These are phyloP conservation scores for Fomitiporia mediterranea DNA, from an alignment of 1,284 basidiomycete genomes.

Conservation along the genomic window DNA sequence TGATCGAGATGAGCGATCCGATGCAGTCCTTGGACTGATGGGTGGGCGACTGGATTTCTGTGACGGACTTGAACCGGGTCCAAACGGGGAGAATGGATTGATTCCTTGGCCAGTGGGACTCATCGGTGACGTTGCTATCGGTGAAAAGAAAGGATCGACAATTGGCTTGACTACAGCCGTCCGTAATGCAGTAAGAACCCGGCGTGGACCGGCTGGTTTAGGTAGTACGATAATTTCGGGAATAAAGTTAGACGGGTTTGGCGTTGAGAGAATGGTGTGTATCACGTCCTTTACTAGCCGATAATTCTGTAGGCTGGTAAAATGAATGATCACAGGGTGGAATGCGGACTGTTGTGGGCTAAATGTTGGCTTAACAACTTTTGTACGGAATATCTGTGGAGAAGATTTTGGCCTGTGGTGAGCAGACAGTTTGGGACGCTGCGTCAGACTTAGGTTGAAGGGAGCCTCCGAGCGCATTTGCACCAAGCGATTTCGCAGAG, in stretches of 20 bases:
- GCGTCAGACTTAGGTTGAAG: constrained; percentile 42
- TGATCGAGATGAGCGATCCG: constrained; percentile 56
- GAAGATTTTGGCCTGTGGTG: constrained; percentile 74
- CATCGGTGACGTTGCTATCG: constrained; percentile 87
- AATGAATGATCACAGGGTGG: constrained; percentile 73
- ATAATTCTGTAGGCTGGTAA: constrained; percentile 86
- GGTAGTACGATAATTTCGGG: constrained; percentile 93
- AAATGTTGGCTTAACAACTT: constrained; percentile 33
- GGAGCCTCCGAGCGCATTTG: constrained; percentile 56
- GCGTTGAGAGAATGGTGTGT: constrained; percentile 55
- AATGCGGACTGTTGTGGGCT: constrained; percentile 29
- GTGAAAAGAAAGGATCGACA: constrained; percentile 85
- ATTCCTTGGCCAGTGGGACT: constrained; percentile 49
- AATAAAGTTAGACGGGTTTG: constrained; percentile 33
- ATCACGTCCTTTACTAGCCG: constrained; percentile 84
- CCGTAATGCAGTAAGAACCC: constrained; percentile 85
- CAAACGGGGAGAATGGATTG: constrained; percentile 38
- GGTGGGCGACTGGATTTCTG: constrained; percentile 41
- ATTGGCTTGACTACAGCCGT: constrained; percentile 80
- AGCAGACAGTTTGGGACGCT: constrained; percentile 70
- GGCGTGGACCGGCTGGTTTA: constrained; percentile 89
- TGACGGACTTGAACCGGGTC: constrained; percentile 32
- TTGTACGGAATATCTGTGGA: constrained; percentile 61
- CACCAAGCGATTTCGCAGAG: constrained; percentile 67
- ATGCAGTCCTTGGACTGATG: constrained; percentile 48